Evolutionary conservation across 2,329 filamentous ascomycete genomes (phyloP).

Genomic region (Biscogniauxia marginata): DNA sequence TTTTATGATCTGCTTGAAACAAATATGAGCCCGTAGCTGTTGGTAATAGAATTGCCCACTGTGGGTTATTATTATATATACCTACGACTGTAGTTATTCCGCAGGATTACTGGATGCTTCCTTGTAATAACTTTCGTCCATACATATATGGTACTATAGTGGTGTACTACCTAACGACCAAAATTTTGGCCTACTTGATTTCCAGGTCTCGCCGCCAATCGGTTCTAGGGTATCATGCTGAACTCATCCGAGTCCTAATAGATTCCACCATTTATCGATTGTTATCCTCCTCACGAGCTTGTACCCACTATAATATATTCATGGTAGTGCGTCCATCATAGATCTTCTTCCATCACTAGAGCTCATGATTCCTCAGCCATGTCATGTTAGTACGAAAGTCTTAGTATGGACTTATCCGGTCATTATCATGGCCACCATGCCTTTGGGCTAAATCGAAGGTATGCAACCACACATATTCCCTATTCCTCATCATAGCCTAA

Average conservation of each 20-base stretch:
- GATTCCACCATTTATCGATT: background rate
- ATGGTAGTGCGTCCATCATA: background rate
- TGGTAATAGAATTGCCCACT: too few species aligned
- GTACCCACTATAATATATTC: background rate
- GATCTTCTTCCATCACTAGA: background rate
- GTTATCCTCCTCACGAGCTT: background rate
- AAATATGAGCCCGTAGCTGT: too few species aligned
- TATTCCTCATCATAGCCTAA: constrained; percentile 18
- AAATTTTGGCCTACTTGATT: constrained; percentile 16
- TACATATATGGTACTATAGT: too few species aligned
- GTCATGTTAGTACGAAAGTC: background rate
- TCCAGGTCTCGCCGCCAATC: constrained; percentile 15
- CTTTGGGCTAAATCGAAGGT: background rate
- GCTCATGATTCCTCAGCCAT: background rate
- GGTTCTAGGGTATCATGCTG: constrained; percentile 2
- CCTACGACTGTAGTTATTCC: too few species aligned
- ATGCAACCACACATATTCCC: background rate
- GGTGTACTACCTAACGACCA: constrained; percentile 16
- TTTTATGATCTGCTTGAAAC: too few species aligned
- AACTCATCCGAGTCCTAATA: background rate
- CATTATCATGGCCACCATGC: background rate
- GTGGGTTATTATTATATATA: too few species aligned
- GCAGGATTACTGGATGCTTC: constrained; percentile 1
- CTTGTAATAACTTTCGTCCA: constrained; percentile 7
- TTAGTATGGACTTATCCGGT: background rate